Evolutionary conservation across 805 yeast species (phyloP), one percentile per base, ranked within the genome.

Genomic region (Candida pini): DNA sequence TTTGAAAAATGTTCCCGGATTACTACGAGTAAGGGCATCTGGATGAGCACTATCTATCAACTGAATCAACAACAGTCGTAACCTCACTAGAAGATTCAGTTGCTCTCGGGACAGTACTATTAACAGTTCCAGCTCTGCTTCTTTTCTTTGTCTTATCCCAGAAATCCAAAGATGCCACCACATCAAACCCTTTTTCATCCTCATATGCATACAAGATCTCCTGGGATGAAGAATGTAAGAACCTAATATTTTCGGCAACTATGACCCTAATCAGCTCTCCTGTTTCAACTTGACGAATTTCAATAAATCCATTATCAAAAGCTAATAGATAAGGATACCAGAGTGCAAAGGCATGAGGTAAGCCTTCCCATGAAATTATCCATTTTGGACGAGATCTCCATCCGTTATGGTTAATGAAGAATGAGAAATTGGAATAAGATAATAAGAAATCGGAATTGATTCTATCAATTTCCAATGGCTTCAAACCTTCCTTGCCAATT

Each of bases 341-440:
- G 30, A 92, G 69, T 13, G 97, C 94, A 58, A 92, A 87, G 41
- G 81, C 78, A 52, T 83, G 92, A 5, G 98, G 97, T 33, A 79
- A 74, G 24, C 97, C 97, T 62, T 92, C 97, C 98, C 98, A 92
- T 54, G 83, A 79, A 34, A 92, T 81, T 45, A 89, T 82, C 89
- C 96, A 89, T 33, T 86, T 90, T 28, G 92, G 86, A 43, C 89
- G 77, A 14, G 94, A 81, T 48, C 97, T 73, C 98, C 98, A 92
- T 17, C 98, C 98, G 57, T 89, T 89, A 39, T 83, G 73, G 53
- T 92, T 89, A 48, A 92, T 94, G 60, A 85, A 88, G 59, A 92
- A 92, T 30, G 97, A 90, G 56, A 90, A 88, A 54, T 88, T 96
- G 4, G 94, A 77, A 56, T 90, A 92, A 56, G 89, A 81, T 44